Evolutionary conservation across 1,284 basidiomycete species (phyloP).

Genomic region (Ceratobasidium sp.): DNA sequence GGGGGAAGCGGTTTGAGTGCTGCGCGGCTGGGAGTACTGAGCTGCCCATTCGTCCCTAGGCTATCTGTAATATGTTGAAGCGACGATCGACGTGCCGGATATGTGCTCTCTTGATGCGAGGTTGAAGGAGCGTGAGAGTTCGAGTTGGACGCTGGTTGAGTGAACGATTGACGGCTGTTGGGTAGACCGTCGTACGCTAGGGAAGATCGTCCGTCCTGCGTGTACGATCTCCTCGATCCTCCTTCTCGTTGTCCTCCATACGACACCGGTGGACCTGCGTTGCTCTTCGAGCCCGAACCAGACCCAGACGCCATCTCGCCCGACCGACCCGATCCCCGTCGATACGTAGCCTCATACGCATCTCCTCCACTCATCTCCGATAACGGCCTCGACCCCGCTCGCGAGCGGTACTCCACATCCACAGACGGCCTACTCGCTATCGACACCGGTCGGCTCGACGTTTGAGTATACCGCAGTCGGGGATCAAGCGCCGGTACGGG

Average conservation of each 20-base stretch:
- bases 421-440: not conserved
- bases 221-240: not conserved
- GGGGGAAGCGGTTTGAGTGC: not conserved
- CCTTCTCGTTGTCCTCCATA: not conserved
- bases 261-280: not conserved
- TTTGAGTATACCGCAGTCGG: constrained; percentile 40
- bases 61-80: constrained; percentile 10
- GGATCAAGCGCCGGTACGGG: constrained; percentile 38
- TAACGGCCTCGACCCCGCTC: constrained; percentile 1
- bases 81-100: not conserved
- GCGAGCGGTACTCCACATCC: not conserved
- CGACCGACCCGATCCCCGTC: too few species aligned
- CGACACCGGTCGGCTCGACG: constrained; percentile 41
- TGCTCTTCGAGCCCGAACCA: too few species aligned
- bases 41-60: not conserved
- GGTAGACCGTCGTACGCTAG: not conserved
- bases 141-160: not conserved
- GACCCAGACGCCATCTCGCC: too few species aligned
- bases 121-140: not conserved
- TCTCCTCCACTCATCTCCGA: not conserved
- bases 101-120: not conserved
- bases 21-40: not conserved
- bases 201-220: not conserved
- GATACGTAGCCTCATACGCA: not conserved
- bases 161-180: not conserved